These are phyloP conservation scores for Sordariomycetes sp. DNA, from an alignment of 2,329 filamentous ascomycete genomes.

Conservation along the genomic window DNA sequence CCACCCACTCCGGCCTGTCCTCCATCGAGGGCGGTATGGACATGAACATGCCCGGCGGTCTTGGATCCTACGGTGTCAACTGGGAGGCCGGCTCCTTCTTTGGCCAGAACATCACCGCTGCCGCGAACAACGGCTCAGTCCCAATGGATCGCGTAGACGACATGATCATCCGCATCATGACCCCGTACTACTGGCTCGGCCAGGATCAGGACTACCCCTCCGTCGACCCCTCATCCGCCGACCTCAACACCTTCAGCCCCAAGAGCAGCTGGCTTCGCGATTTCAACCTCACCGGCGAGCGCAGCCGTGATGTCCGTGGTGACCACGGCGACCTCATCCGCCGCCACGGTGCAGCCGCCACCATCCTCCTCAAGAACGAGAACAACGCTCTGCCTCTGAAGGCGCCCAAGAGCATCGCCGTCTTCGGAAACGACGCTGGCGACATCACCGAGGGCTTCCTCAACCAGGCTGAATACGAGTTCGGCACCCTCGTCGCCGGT, in stretches of 20 bases:
- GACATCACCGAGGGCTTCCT: constrained; percentile 54
- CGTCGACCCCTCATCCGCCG: constrained; percentile 32
- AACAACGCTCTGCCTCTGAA: constrained; percentile 50
- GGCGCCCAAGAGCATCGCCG: constrained; percentile 44
- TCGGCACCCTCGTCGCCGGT: constrained; percentile 46
- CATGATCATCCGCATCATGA: constrained; percentile 44
- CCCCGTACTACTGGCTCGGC: constrained; percentile 38
- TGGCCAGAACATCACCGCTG: constrained; percentile 33
- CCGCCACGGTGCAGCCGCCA: constrained; percentile 46
- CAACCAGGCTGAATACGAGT: constrained; percentile 55
- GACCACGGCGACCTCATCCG: constrained; percentile 46
- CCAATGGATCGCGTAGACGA: constrained; percentile 30
- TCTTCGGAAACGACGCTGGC: constrained; percentile 42
- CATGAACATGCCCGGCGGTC: constrained; percentile 41
- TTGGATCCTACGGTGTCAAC: constrained; percentile 18
- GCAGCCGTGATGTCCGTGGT: constrained; percentile 40
- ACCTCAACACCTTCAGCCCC: constrained; percentile 40
- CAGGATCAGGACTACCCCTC: constrained; percentile 37
- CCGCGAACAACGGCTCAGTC: constrained; percentile 38
- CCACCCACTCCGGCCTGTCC: constrained; percentile 28
- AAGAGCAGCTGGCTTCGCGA: constrained; percentile 31
- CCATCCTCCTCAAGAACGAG: constrained; percentile 66
- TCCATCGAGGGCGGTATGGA: constrained; percentile 36
- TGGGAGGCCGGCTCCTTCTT: constrained; percentile 28
- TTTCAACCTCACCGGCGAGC: constrained; percentile 37